A percentile compares a stretch with the other conserved stretches of the same genome.
Evolutionary conservation across 208 protist species (phyloP).

Genomic region (Wallacemonas rigidus): DNA sequence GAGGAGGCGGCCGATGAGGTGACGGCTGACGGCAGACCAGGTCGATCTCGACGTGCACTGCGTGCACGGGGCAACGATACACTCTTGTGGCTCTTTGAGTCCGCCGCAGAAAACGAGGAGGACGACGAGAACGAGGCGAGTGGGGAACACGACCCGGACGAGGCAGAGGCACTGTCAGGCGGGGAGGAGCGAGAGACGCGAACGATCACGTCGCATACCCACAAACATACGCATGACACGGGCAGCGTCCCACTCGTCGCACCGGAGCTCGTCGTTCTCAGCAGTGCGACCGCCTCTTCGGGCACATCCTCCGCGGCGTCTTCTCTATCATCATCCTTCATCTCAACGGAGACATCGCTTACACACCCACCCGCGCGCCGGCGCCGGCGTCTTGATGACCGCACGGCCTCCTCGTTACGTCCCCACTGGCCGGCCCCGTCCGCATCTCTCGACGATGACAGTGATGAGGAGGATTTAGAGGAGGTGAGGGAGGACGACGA

Average conservation of each 20-base stretch:
- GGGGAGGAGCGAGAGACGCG: not conserved
- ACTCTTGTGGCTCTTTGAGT: constrained; percentile 6
- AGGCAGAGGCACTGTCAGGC: too few species aligned
- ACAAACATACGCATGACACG: too few species aligned
- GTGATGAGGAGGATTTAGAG: not conserved
- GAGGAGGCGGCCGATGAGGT: not conserved
- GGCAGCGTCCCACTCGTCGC: not conserved
- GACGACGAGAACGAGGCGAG: not conserved
- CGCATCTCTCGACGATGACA: not conserved
- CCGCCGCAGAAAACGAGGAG: not conserved
- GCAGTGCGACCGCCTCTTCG: constrained; percentile 6
- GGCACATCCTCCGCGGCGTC: not conserved
- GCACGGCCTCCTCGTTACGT: too few species aligned
- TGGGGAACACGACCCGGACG: too few species aligned
- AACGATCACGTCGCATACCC: not conserved
- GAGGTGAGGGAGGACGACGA: constrained; percentile 21
- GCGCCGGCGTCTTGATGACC: too few species aligned
- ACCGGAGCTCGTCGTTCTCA: not conserved
- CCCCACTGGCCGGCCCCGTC: not conserved
- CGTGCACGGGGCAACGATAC: constrained; percentile 3
- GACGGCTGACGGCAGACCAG: not conserved
- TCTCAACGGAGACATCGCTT: too few species aligned
- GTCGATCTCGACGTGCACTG: not conserved
- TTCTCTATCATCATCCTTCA: not conserved
- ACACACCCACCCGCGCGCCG: too few species aligned